These are phyloP conservation scores for Geum urbanum DNA, from an alignment of 306 rosid species.

Conservation along the genomic window DNA sequence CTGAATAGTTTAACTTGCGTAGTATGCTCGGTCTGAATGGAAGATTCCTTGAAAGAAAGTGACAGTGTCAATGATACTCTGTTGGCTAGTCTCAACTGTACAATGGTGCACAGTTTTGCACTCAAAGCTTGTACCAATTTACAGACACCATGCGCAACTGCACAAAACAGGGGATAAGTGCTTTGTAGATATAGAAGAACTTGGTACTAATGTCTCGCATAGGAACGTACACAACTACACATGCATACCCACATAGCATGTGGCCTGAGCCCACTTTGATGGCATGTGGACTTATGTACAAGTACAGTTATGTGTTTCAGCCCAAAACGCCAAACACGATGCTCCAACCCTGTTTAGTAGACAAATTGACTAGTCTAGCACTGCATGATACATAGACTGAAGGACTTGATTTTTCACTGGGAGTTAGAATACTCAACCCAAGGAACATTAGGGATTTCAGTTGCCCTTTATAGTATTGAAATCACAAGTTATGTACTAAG, in stretches of 20 bases:
- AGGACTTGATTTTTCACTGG: too few relatives aligned
- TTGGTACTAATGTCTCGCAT: not conserved
- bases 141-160: constrained; percentile 4
- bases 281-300: not conserved
- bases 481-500: too few relatives aligned
- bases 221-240: not conserved
- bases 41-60: not conserved
- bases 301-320: too few relatives aligned
- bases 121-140: not conserved
- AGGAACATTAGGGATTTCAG: too few relatives aligned
- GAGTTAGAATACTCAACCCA: too few relatives aligned
- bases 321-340: too few relatives aligned
- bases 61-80: not conserved
- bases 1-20: not conserved
- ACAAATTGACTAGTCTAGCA: too few relatives aligned
- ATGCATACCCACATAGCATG: not conserved
- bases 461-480: too few relatives aligned
- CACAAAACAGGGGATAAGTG: not conserved
- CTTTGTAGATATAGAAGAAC: not conserved
- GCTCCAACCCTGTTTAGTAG: too few relatives aligned
- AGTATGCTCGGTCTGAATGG: not conserved
- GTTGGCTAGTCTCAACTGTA: not conserved
- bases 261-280: constrained; percentile 1
- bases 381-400: too few relatives aligned
- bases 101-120: not conserved